Evolutionary conservation across 2,329 filamentous ascomycete species (phyloP), one percentile per base, ranked within the genome.

Genomic region (Botrytis elliptica): DNA sequence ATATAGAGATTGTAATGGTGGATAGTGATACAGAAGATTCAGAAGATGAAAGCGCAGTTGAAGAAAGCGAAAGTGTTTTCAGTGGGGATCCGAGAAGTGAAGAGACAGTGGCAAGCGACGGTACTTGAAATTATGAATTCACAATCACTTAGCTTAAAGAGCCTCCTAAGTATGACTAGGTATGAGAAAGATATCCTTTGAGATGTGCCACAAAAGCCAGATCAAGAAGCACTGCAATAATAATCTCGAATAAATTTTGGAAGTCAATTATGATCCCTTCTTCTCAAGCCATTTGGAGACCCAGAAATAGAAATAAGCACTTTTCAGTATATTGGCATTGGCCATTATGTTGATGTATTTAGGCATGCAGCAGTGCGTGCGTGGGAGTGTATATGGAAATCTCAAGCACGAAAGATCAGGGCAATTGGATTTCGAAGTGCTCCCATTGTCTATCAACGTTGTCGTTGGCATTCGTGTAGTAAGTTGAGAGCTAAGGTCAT

Each of bases 1-100:
- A 76, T 1, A 88, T 94, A 42, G 89, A 93, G 44, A 75, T 76
- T 63, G 78, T 78, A 60, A 72, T 74, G 63, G 75, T 52, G 0
- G 76, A 74, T 55, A 75, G 72, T 66, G 76, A 77, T 18, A 72
- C 75, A 25, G 75, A 75, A 16, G 67, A 71, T 20, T 68, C 64
- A 9, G 73, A 74, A 40, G 73, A 67, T 62, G 66, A 68, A 10
- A 65, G n/a, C 16, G 38, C 12, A 33, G 40, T 60, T 38, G 70
- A 64, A n/a, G 42, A 5, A 70, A 42, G 25, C 46, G 10, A 57
- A 42, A 44, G 18, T 44, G 22, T 44, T 16, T 57, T 57, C 18
- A 57, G 49, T 44, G 66, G 10, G 2, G 38, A 42, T 3, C 18
- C 18, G n/a, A 25, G 25, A 44, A 33, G 49, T 12, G 60, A 74